Evolutionary conservation across 176 grass and related monocot species (phyloP), one percentile per base, ranked within the genome.

Genomic region (Puccinellia tenuiflora): DNA sequence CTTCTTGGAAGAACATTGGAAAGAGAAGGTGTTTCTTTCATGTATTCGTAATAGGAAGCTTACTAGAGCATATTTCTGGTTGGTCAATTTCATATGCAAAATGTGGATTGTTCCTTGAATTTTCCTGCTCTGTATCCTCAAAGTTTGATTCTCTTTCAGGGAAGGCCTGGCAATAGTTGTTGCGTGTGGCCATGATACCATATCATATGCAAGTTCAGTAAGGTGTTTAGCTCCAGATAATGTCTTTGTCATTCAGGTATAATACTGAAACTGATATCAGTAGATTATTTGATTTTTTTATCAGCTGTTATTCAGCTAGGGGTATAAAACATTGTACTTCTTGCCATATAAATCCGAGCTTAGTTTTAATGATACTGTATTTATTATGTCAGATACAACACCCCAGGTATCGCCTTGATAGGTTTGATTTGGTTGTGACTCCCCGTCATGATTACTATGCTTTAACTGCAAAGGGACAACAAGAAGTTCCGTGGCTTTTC

Each of bases 161-260:
- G 92, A 95, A 89, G 96, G 96, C 3, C 96, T 88, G 59, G 89
- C 87, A 25, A 82, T 98, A 82, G 85, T 98, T 46, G 85, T 98
- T 85, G 90, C 96, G 24, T 93, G 88, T 90, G 96, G 96, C 53
- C 85, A 90, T 59, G 96, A 98, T 61, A 98, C 92, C 2, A 79
- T 98, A 74, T 88, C 96, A 85, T 85, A 93, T 79, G 88, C 96
- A 83, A 98, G 92, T 80, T 86, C 88, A 56, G 90, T 98, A 77
- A 92, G 85, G 86, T 78, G 88, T 76, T 52, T 93, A 81, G 88
- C 90, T 71, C 71, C 84, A 63, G 90, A 94, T 56, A 95, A 89
- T 69, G 92, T 95, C 17, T 95, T 98, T 86, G 92, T 93, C 82
- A 88, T 98, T 85, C 96, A 98, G 96, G 96, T n/a, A n/a, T n/a